Conservation (phyloP, 495 filamentous ascomycete species). For the Neurospora sp. region DNA sequence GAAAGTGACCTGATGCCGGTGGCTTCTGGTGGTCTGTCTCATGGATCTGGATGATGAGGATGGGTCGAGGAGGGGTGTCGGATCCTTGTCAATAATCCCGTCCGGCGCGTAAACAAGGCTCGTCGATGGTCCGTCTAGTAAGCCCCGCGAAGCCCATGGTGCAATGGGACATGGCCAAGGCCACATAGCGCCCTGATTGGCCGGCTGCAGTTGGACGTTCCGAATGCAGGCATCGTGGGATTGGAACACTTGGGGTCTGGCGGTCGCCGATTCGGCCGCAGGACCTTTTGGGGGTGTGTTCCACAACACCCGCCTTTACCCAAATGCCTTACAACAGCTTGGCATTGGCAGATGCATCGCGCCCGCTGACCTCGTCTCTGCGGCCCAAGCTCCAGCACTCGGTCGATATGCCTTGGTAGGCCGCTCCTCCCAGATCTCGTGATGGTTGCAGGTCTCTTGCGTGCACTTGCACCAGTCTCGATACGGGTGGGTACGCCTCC, state of each 20-base stretch:
- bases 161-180: slow-evolving; percentile 34
- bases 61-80: slow-evolving; percentile 14
- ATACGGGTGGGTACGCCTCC: slow-evolving; percentile 7
- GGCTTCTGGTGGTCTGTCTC: slow-evolving; percentile 15
- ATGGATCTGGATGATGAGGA: slow-evolving; percentile 13
- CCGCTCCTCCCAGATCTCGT: background rate
- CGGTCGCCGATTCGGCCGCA: slow-evolving; percentile 32
- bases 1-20: background rate
- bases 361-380: slow-evolving; percentile 10
- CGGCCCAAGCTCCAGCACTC: background rate
- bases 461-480: slow-evolving; percentile 29
- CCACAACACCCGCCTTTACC: slow-evolving; percentile 24
- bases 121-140: slow-evolving; percentile 29
- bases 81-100: slow-evolving; percentile 30
- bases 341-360: slow-evolving; percentile 19
- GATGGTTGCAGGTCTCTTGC: slow-evolving; percentile 12
- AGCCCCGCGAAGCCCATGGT: slow-evolving; percentile 26
- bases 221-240: slow-evolving; percentile 15
- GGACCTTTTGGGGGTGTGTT: slow-evolving; percentile 24
- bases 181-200: slow-evolving; percentile 31
- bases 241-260: slow-evolving; percentile 5
- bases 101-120: slow-evolving; percentile 42
- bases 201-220: slow-evolving; percentile 4
- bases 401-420: background rate
- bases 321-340: slow-evolving; percentile 16